Conservation (phyloP, 2,329 filamentous ascomycete species). For the Monosporascus sp. region DNA sequence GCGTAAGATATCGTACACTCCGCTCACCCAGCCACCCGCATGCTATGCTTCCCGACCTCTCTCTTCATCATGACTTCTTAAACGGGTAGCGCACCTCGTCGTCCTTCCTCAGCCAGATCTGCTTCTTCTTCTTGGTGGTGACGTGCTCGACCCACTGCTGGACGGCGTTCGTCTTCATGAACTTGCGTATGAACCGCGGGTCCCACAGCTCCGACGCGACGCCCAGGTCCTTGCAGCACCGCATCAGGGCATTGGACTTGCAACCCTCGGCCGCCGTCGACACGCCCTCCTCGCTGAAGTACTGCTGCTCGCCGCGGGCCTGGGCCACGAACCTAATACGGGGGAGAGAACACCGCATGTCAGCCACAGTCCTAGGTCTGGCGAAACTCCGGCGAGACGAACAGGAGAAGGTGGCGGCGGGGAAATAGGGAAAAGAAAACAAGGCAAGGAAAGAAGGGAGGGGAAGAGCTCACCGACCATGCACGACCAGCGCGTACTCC, state of each 20-base stretch:
- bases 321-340: slow-evolving; percentile 73
- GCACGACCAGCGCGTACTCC: slow-evolving; percentile 86
- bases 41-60: background rate
- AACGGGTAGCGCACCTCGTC: slow-evolving; percentile 63
- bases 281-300: slow-evolving; percentile 84
- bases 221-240: slow-evolving; percentile 96
- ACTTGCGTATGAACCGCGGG: slow-evolving; percentile 80
- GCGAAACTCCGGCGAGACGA: background rate
- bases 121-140: slow-evolving; percentile 79
- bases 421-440: background rate
- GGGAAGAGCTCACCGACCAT: slow-evolving; percentile 64
- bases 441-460: background rate
- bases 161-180: slow-evolving; percentile 66
- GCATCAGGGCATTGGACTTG: slow-evolving; percentile 96
- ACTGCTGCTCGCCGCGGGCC: slow-evolving; percentile 89
- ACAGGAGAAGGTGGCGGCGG: background rate
- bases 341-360: no score
- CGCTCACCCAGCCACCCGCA: no score
- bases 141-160: slow-evolving; percentile 89
- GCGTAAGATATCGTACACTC: no score
- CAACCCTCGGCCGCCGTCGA: slow-evolving; percentile 93
- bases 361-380: no score
- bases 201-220: slow-evolving; percentile 97
- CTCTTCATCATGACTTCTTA: slow-evolving; percentile 29
- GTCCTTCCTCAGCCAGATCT: slow-evolving; percentile 82